Conservation (phyloP, 129 eudicot genomes). For the Flaveria trinervia region DNA sequence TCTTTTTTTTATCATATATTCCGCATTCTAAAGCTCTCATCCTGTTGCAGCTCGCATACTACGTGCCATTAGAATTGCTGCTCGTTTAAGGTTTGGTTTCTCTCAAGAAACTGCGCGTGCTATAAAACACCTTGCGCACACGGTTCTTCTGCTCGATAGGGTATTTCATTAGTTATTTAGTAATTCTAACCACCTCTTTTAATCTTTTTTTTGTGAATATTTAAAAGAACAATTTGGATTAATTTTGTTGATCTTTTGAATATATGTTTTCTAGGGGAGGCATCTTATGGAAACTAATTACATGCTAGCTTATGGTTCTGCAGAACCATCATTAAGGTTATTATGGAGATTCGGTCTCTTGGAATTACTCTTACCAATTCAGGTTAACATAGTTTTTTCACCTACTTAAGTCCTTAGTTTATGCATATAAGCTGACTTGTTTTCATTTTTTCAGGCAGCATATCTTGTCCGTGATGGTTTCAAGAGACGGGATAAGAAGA, state of each 20-base stretch:
- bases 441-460: conserved; percentile 59
- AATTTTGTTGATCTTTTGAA: not conserved
- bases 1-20: not conserved
- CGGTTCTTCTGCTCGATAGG: conserved; percentile 66
- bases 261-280: conserved; percentile 56
- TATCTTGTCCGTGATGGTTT: conserved; percentile 64
- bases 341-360: conserved; percentile 76
- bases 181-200: not conserved
- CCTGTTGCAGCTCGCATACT: conserved; percentile 69
- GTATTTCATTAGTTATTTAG: conserved; percentile 28
- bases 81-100: conserved; percentile 61
- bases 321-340: conserved; percentile 71
- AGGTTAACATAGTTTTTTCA: conserved; percentile 38
- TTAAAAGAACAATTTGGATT: conserved; percentile 1
- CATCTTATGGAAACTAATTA: conserved; percentile 78
- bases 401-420: conserved; percentile 4
- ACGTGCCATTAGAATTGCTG: conserved; percentile 77
- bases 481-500: conserved; percentile 70
- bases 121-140: conserved; percentile 51
- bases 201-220: not conserved
- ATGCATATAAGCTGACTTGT: conserved; percentile 17
- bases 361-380: conserved; percentile 74
- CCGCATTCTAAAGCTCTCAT: conserved; percentile 2
- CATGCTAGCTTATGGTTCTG: conserved; percentile 89
- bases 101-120: conserved; percentile 55